Conservation (phyloP, 495 filamentous ascomycete species). For the Aspergillus conjunctus region DNA sequence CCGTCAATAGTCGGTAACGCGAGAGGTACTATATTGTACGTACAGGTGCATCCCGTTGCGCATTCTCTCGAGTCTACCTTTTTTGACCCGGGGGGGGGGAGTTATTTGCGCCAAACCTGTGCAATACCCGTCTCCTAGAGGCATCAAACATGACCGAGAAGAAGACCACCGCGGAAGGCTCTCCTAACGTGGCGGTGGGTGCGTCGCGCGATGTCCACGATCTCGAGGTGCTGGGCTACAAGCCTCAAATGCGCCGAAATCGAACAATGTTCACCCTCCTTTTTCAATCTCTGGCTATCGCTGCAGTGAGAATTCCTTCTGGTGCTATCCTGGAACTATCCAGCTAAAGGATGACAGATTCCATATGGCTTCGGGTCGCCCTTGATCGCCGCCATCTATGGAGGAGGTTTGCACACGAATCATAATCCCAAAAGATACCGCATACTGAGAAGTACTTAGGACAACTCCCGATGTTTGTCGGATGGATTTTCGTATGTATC, state of each 20-base stretch:
- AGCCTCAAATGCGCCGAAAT: conserved; percentile 42
- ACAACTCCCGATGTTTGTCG: conserved; percentile 45
- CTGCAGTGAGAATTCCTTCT: neutral
- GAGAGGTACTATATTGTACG: neutral
- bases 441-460: neutral
- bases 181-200: neutral
- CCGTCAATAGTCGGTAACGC: neutral
- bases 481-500: conserved; percentile 44
- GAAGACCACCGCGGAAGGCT: neutral
- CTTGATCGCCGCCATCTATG: conserved; percentile 46
- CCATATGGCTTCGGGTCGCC: conserved; percentile 20
- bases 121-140: no score
- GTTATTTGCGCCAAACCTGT: no score
- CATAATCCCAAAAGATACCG: neutral
- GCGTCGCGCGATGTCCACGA: conserved; percentile 19
- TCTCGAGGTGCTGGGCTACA: conserved; percentile 43
- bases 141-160: neutral
- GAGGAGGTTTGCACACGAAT: conserved; percentile 29
- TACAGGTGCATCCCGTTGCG: neutral
- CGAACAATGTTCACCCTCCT: conserved; percentile 38
- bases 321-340: neutral
- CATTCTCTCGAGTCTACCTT: neutral
- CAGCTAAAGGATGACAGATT: neutral
- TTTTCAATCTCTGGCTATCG: conserved; percentile 15
- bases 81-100: no score